Evolutionary conservation across 495 filamentous ascomycete species (phyloP), one percentile per base, ranked within the genome.

Genomic region (Daldinia decipiens): DNA sequence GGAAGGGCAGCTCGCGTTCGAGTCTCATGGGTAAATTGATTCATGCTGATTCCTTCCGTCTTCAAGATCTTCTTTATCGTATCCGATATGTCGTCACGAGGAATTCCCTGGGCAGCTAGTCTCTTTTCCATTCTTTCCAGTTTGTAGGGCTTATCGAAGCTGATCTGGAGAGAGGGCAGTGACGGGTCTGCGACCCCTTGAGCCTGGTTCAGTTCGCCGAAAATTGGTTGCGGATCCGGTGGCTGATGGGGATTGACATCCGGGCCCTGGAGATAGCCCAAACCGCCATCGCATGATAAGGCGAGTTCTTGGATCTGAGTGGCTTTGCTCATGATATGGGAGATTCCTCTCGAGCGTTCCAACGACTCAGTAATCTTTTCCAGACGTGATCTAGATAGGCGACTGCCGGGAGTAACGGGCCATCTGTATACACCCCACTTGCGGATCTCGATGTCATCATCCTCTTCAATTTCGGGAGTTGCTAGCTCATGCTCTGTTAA

Each of bases 241-340:
- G 71, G 65, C 31, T 58, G 63, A 3, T 12, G 13, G 27, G 39
- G 64, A 54, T 64, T 63, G 34, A 62, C 19, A 29, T 78, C 77
- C 11, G 72, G 70, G 4, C 76, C 73, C 13, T 65, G 57, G n/a
- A 89, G 79, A 82, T 86, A 89, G 12, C 88, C 87, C 8, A 89
- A 72, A 32, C 87, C 86, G 54, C 82, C 84, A 55, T 87, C 85
- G 13, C 88, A 73, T 12, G 83, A 87, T 4, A 90, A 67, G 0
- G 82, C 87, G 9, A 90, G 77, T 61, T 88, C 82, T 51, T 68
- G 72, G 0, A 86, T 79, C 1, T 76, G 72, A 6, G 61, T 64
- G 5, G 86, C 76, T 17, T 79, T 79, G 4, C 73, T 75, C 56
- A 90, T 77, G 13, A 85, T 83, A 5, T 77, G 66, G 26, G 79